phyloP scores from a whole-genome alignment of 2,329 filamentous ascomycete genomes.

The Diaporthe batatas region DNA sequence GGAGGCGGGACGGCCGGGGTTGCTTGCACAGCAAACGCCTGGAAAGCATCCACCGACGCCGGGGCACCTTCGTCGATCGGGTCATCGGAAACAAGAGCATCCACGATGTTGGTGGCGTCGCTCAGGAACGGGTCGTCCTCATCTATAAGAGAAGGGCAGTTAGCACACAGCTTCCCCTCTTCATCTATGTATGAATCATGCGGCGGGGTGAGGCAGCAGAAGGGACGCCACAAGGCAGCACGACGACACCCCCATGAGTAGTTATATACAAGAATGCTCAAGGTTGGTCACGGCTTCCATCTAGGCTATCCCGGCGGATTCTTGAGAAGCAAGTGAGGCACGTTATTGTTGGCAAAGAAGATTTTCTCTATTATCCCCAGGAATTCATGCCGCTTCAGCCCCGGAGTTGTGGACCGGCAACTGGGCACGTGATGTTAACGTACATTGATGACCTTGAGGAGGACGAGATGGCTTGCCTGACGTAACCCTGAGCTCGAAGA shows the following conservation, averaged over 20 bases:
- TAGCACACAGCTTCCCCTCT: conserved; percentile 54
- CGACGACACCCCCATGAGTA: conserved; percentile 39
- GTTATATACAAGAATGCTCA: conserved; percentile 58
- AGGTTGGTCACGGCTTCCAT: conserved; percentile 43
- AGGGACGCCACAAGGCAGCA: conserved; percentile 43
- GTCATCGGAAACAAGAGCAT: conserved; percentile 77
- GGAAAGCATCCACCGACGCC: conserved; percentile 8
- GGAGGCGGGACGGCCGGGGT: conserved; percentile 38
- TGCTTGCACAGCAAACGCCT: conserved; percentile 21
- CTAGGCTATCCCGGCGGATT: conserved; percentile 36
- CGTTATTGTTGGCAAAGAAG: conserved; percentile 40
- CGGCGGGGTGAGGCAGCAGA: conserved; percentile 40
- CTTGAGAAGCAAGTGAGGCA: conserved; percentile 33
- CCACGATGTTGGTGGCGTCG: conserved; percentile 73
- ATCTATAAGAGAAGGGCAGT: conserved; percentile 63
- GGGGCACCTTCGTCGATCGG: conserved; percentile 43
- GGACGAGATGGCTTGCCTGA: conserved; percentile 79
- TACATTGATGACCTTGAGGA: conserved; percentile 73
- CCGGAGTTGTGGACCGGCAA: conserved; percentile 58
- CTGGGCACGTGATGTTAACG: conserved; percentile 67
- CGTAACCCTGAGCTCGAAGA: conserved; percentile 58
- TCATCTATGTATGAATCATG: conserved; percentile 37
- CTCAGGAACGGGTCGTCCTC: conserved; percentile 73
- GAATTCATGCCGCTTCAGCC: conserved; percentile 63
- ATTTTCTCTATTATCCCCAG: conserved; percentile 43